Conservation (phyloP, 2,329 filamentous ascomycete species). For the Curvularia spicifera region DNA sequence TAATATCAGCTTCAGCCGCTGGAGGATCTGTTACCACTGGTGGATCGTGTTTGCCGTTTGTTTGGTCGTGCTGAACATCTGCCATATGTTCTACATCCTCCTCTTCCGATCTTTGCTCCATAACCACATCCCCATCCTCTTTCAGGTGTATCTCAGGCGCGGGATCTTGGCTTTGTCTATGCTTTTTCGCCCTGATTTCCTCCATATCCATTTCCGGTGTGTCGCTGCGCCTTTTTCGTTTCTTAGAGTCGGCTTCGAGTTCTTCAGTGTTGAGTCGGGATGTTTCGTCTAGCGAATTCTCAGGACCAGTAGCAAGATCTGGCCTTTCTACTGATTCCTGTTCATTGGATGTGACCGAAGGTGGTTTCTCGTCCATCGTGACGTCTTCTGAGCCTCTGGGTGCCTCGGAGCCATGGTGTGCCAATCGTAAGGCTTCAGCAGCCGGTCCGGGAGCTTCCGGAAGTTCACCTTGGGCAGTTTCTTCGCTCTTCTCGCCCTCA, state of each 20-base stretch:
- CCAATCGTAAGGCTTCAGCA: constrained; percentile 30
- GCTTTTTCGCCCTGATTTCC: constrained; percentile 53
- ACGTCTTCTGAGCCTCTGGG: constrained; percentile 9
- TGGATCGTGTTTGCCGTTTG: constrained; percentile 9
- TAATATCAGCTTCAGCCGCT: constrained; percentile 15
- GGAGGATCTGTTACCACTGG: constrained; percentile 8
- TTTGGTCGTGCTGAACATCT: constrained; percentile 8
- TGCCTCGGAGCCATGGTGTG: constrained; percentile 12
- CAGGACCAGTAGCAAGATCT: constrained; percentile 34
- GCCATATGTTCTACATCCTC: constrained; percentile 21
- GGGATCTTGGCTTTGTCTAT: constrained; percentile 48
- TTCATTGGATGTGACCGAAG: constrained; percentile 35
- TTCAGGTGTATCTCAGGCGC: constrained; percentile 38
- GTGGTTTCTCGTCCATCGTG: constrained; percentile 18
- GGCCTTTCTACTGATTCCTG: constrained; percentile 43
- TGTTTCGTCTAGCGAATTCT: constrained; percentile 38
- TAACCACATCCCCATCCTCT: constrained; percentile 42
- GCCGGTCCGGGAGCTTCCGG: constrained; percentile 33
- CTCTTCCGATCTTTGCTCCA: constrained; percentile 36
- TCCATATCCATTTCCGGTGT: constrained; percentile 46
- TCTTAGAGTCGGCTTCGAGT: constrained; percentile 47
- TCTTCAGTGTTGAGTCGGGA: constrained; percentile 48
- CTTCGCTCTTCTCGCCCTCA: constrained; percentile 12
- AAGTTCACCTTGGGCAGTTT: constrained; percentile 16
- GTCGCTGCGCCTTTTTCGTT: constrained; percentile 52